Evolutionary conservation across 2,329 filamentous ascomycete species (phyloP).

Genomic region (Colletotrichum falcatum): DNA sequence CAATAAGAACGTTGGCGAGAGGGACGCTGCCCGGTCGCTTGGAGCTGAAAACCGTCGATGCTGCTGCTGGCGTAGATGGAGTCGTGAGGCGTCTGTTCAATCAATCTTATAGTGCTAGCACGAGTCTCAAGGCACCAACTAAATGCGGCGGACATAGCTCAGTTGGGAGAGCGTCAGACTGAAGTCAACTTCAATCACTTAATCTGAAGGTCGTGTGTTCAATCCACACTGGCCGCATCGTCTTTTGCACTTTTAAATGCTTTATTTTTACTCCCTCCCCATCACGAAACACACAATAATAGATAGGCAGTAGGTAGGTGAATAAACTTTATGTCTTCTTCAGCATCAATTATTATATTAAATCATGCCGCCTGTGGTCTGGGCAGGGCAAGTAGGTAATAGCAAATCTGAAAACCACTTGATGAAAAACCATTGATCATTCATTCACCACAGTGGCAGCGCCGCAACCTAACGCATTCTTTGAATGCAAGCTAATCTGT

Average conservation of each 20-base stretch:
- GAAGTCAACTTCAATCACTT: slow-evolving; percentile 39
- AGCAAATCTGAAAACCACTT: neutral
- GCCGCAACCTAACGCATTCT: neutral
- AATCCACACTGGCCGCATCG: slow-evolving; percentile 37
- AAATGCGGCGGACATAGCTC: slow-evolving; percentile 39
- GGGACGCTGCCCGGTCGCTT: neutral
- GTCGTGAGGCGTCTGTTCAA: neutral
- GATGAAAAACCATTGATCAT: neutral
- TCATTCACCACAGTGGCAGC: too few relatives aligned
- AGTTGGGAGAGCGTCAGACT: slow-evolving; percentile 41
- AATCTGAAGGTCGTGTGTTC: slow-evolving; percentile 41
- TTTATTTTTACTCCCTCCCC: too few relatives aligned
- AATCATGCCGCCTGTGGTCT: neutral
- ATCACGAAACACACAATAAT: too few relatives aligned
- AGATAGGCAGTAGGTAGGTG: too few relatives aligned
- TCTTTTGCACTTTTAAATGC: neutral
- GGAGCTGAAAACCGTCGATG: too few relatives aligned
- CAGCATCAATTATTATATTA: rapidly evolving
- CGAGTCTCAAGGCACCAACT: rapidly evolving
- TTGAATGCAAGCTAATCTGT: neutral
- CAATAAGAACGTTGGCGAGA: too few relatives aligned
- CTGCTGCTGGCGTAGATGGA: neutral
- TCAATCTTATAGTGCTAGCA: neutral
- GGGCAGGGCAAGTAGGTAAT: neutral
- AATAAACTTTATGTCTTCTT: too few relatives aligned